Evolutionary conservation across 306 rosid species (phyloP), one percentile per base, ranked within the genome.

Genomic region (Vachellia collinsii): DNA sequence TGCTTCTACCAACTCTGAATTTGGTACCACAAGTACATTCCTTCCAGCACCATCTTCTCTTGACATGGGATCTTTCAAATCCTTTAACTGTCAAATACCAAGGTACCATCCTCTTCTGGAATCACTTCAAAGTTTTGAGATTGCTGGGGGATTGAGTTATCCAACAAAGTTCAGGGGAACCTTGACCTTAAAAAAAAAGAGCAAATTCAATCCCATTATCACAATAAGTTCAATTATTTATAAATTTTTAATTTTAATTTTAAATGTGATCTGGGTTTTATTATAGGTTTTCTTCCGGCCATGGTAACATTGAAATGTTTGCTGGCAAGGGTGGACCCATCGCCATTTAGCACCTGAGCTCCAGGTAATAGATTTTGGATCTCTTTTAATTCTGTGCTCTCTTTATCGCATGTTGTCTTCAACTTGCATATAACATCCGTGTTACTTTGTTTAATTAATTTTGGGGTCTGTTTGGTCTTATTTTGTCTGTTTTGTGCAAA

Each of bases 31-130:
- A 4, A 79, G 76, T 23, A 77, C 86, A 17, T 74, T 90, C 16
- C 88, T 91, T 20, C 86, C 89, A 8, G 50, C 92, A 3, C 17
- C 90, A 11, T 85, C 96, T 54, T 36, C 94, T 22, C 83, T 90
- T 69, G 99, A 95, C 78, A 82, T 91, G 88, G 97, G 88, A 8
- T 82, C 98, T 37, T 91, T 95, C 88, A 93, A 91, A 77, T 85
- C 98, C 51, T 93, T 53, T 71, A 91, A 95, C 73, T 95, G 97
- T 85, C 99, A 95, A 79, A 80, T 95, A 44, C 99, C 99, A 12
- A 91, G 98, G 99, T 95, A 82, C 17, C 22, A 20, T 12, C 25
- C 36, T 50, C 12, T 17, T 50, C 70, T 72, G 41, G 4, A 74
- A n/a, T 62, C 83, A 68, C 53, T 46, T 20, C 65, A n/a, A 63